Conservation (phyloP, 768 basidiomycete species). For the Clitopilus passeckerianus region DNA sequence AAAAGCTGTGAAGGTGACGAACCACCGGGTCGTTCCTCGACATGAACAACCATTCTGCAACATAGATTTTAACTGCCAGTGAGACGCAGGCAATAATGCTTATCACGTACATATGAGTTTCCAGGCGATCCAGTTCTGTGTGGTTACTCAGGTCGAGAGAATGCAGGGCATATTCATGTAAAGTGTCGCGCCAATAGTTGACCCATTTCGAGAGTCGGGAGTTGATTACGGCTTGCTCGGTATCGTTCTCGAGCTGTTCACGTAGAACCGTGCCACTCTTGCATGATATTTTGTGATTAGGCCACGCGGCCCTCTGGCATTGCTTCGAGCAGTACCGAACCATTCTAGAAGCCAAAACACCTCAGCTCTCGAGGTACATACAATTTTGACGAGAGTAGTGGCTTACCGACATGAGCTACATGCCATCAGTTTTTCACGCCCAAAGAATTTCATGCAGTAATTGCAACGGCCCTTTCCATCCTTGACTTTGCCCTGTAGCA, state of each 20-base stretch:
- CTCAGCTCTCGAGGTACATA: neutral
- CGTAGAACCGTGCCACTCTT: conserved; percentile 4
- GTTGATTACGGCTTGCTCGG: neutral
- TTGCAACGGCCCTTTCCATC: conserved; percentile 6
- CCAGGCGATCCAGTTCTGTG: neutral
- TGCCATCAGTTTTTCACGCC: conserved; percentile 7
- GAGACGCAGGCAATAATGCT: neutral
- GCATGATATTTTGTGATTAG: conserved; percentile 3
- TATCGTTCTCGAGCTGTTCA: conserved; percentile 4
- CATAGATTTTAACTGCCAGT: no score
- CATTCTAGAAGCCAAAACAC: neutral
- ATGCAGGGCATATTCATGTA: neutral
- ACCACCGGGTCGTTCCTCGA: conserved; percentile 1
- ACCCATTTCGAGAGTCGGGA: neutral
- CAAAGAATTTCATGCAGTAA: conserved; percentile 2
- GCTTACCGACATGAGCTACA: conserved; percentile 7
- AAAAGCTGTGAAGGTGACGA: conserved; percentile 3
- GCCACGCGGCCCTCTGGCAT: conserved; percentile 9
- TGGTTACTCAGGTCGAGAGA: neutral
- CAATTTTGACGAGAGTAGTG: neutral
- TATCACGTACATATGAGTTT: conserved; percentile 4
- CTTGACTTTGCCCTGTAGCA: neutral
- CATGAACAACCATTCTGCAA: conserved; percentile 2
- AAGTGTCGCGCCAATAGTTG: neutral
- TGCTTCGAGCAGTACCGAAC: conserved; percentile 9